These are phyloP conservation scores for Penicillium sp. DNA, from an alignment of 2,329 filamentous ascomycete species.

Conservation along the genomic window DNA sequence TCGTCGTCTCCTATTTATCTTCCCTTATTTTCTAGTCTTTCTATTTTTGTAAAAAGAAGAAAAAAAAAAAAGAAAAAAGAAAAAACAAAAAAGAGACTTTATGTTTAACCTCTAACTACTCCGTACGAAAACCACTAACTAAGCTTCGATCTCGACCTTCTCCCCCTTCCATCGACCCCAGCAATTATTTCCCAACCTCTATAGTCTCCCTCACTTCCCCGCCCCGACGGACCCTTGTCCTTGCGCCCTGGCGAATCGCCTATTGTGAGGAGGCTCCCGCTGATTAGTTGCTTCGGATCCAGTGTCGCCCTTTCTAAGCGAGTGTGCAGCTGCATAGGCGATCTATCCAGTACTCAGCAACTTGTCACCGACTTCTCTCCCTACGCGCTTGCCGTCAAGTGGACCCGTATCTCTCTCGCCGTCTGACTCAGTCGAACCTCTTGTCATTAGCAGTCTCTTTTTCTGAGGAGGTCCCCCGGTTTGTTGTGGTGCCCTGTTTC, in stretches of 20 bases:
- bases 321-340: conserved; percentile 14
- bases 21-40: not conserved
- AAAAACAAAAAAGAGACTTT: not conserved
- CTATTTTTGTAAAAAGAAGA: not conserved
- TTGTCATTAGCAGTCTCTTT: not conserved
- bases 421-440: not conserved
- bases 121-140: too few species aligned
- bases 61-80: not conserved
- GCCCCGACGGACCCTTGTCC: conserved; percentile 10
- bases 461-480: not conserved
- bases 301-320: conserved; percentile 13
- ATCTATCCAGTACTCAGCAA: conserved; percentile 9
- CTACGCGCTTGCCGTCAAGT: conserved; percentile 3
- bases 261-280: conserved; percentile 7
- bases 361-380: conserved; percentile 8
- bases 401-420: not conserved
- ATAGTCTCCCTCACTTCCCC: conserved; percentile 14
- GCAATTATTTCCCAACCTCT: conserved; percentile 9
- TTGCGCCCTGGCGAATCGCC: conserved; percentile 6
- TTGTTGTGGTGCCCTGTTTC: conserved; percentile 9
- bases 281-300: conserved; percentile 20
- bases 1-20: not conserved
- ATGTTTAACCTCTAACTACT: not conserved
- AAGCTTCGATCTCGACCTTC: not conserved
- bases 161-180: conserved; percentile 7